Conservation (phyloP, 192 early-diverging fungal species). For the Coemansia sp. region DNA sequence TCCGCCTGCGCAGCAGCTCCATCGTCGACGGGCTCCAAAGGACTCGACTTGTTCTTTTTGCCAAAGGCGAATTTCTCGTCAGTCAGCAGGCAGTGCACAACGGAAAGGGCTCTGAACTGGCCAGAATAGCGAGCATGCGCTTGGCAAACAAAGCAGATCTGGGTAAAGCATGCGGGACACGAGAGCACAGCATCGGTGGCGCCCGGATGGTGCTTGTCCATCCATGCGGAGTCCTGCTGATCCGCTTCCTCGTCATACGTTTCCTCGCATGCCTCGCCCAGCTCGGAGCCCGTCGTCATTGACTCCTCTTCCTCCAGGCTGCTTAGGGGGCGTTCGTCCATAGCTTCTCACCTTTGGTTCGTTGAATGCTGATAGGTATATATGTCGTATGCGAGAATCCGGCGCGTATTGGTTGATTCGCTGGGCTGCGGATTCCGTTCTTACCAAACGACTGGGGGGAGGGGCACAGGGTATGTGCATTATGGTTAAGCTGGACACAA, state of each 20-base stretch:
- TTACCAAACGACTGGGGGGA: no score
- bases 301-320: background rate
- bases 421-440: no score
- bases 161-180: conserved; percentile 45
- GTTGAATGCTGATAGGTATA: no score
- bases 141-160: conserved; percentile 53
- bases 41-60: conserved; percentile 2
- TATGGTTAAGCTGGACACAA: background rate
- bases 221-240: conserved; percentile 26
- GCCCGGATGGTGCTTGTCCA: conserved; percentile 19
- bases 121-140: conserved; percentile 22
- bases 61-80: conserved; percentile 21
- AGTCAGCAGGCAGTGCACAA: conserved; percentile 21
- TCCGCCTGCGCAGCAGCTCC: background rate
- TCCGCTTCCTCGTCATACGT: conserved; percentile 38
- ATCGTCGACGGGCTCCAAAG: conserved; percentile 8
- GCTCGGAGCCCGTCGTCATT: background rate
- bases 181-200: conserved; percentile 46
- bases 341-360: no score
- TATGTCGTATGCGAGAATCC: no score
- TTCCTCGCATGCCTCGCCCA: background rate
- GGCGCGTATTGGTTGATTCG: no score
- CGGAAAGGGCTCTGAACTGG: conserved; percentile 39
- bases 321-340: background rate
- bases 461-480: no score